Evolutionary conservation across 371 early-diverging fungal species (phyloP).

Genomic region (Mortierella sp.): DNA sequence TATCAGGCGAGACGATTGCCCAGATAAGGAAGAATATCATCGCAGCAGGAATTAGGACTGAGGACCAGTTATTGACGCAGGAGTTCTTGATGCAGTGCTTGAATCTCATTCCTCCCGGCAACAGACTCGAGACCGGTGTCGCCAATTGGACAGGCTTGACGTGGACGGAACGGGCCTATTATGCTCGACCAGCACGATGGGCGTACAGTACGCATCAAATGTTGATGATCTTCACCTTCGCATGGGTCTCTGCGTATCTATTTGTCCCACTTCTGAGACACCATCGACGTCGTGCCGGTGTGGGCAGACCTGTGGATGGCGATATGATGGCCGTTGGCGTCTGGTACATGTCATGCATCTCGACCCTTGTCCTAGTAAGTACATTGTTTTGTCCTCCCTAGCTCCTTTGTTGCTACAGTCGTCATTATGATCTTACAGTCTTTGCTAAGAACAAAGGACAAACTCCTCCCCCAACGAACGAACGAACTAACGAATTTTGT

Average conservation of each 20-base stretch:
- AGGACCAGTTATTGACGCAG: not conserved
- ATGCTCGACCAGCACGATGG: constrained; percentile 2
- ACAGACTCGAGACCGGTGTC: constrained; percentile 4
- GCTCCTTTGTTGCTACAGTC: too few relatives aligned
- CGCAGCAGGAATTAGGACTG: not conserved
- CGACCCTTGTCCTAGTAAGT: constrained; percentile 28
- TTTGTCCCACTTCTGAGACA: constrained; percentile 43
- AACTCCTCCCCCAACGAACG: too few relatives aligned
- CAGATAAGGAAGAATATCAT: not conserved
- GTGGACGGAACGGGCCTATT: not conserved
- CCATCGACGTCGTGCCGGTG: constrained; percentile 29
- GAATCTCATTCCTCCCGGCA: not conserved
- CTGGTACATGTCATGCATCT: constrained; percentile 41
- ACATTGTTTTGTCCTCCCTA: too few relatives aligned
- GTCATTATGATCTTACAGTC: too few relatives aligned
- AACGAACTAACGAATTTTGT: too few relatives aligned
- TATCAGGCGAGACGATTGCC: not conserved
- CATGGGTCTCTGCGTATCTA: constrained; percentile 38
- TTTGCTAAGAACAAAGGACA: too few relatives aligned
- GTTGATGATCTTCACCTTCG: constrained; percentile 31
- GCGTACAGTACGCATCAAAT: constrained; percentile 28
- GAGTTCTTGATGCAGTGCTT: not conserved
- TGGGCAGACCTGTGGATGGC: constrained; percentile 32
- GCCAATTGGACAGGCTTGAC: constrained; percentile 10
- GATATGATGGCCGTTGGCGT: constrained; percentile 47